These are phyloP conservation scores for Usnea hakonensis DNA, from an alignment of 495 filamentous ascomycete species.

Conservation along the genomic window DNA sequence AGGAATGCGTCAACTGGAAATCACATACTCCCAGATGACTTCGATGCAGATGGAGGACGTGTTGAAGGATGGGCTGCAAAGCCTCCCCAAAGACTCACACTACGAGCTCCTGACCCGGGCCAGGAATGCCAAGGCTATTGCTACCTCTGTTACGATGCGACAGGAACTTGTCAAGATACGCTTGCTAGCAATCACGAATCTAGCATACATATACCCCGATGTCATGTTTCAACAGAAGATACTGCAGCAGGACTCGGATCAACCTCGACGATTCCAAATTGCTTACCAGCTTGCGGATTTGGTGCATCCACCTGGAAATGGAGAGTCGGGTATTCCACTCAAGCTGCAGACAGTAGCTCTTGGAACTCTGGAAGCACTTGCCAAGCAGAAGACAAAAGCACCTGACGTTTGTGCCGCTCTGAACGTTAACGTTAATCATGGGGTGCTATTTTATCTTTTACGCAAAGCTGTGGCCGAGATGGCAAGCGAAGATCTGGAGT, in stretches of 20 bases:
- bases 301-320: slow-evolving; percentile 65
- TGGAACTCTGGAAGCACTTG: slow-evolving; percentile 69
- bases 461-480: slow-evolving; percentile 83
- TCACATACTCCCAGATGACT: slow-evolving; percentile 57
- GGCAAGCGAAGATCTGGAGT: slow-evolving; percentile 47
- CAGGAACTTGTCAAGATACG: slow-evolving; percentile 74
- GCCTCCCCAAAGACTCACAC: slow-evolving; percentile 61
- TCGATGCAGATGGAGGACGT: slow-evolving; percentile 58
- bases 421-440: slow-evolving; percentile 90
- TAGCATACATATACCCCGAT: slow-evolving; percentile 83
- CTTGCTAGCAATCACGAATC: slow-evolving; percentile 80
- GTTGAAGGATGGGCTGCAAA: slow-evolving; percentile 51
- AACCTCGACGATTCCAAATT: slow-evolving; percentile 81
- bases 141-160: slow-evolving; percentile 53
- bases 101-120: slow-evolving; percentile 84
- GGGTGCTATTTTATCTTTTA: slow-evolving; percentile 87
- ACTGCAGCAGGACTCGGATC: slow-evolving; percentile 79
- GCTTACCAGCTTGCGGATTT: slow-evolving; percentile 88
- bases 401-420: slow-evolving; percentile 78
- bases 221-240: slow-evolving; percentile 72
- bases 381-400: slow-evolving; percentile 66
- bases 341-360: slow-evolving; percentile 78
- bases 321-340: slow-evolving; percentile 56
- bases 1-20: slow-evolving; percentile 58
- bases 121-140: slow-evolving; percentile 70